These are phyloP conservation scores for Cytospora piceicola DNA, from an alignment of 2,329 filamentous ascomycete species.

Conservation along the genomic window DNA sequence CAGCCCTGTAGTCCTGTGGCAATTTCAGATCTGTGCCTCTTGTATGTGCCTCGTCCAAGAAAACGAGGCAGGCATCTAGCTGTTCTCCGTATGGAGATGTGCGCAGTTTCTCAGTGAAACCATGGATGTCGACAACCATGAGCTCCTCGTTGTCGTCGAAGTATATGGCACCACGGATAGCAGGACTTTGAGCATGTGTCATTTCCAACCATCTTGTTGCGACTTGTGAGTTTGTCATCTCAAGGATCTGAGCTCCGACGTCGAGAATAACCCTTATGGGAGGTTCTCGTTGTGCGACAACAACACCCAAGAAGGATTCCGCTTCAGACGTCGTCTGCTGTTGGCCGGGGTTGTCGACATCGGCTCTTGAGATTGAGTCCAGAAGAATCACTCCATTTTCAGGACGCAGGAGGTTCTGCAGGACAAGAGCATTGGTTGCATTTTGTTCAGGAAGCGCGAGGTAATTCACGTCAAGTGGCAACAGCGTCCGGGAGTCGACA, in stretches of 20 bases:
- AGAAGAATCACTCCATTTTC: slow-evolving; percentile 51
- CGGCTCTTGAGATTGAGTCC: slow-evolving; percentile 30
- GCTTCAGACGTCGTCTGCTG: slow-evolving; percentile 39
- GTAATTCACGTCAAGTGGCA: slow-evolving; percentile 62
- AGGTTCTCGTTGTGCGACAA: slow-evolving; percentile 37
- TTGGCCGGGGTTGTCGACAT: background rate
- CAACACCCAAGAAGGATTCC: slow-evolving; percentile 51
- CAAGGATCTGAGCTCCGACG: slow-evolving; percentile 71
- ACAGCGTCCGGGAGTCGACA: slow-evolving; percentile 61
- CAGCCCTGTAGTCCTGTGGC: slow-evolving; percentile 61
- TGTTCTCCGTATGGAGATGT: slow-evolving; percentile 62
- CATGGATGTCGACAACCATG: slow-evolving; percentile 54
- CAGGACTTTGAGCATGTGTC: slow-evolving; percentile 27
- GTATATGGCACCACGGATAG: slow-evolving; percentile 57
- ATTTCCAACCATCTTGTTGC: slow-evolving; percentile 57
- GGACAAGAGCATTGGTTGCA: slow-evolving; percentile 70
- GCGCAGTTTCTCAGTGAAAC: slow-evolving; percentile 52
- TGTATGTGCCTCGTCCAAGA: slow-evolving; percentile 72
- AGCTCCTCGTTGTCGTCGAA: slow-evolving; percentile 61
- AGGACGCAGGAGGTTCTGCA: slow-evolving; percentile 59
- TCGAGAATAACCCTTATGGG: slow-evolving; percentile 63
- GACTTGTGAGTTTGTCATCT: slow-evolving; percentile 61
- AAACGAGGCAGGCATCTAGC: slow-evolving; percentile 65
- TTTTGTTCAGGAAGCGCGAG: slow-evolving; percentile 56
- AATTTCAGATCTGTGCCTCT: slow-evolving; percentile 70